A percentile compares a stretch with the other conserved stretches of the same genome.
Evolutionary conservation across 108 stramenopile genomes (phyloP).

Genomic region (Cylindrotheca closterium): DNA sequence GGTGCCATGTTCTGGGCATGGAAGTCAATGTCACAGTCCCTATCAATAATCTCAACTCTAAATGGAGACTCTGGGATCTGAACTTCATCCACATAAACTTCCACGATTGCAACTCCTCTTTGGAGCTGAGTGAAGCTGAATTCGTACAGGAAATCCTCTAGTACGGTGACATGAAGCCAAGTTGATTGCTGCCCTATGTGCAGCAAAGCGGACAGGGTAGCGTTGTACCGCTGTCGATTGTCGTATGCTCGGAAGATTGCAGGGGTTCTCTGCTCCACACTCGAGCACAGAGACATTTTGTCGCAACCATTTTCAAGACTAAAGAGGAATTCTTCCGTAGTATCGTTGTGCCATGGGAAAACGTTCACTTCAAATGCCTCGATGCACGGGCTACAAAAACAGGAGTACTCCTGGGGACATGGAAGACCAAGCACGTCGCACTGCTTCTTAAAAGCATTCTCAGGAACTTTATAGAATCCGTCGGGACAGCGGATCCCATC

Average conservation of each 20-base stretch:
- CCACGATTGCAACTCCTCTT: constrained; percentile 18
- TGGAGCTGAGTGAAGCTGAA: constrained; percentile 11
- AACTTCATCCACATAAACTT: constrained; percentile 23
- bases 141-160: constrained; percentile 9
- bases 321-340: neutral
- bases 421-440: constrained; percentile 12
- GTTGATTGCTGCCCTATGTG: constrained; percentile 1
- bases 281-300: constrained; percentile 27
- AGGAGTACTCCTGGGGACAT: constrained; percentile 11
- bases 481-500: constrained; percentile 32
- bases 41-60: constrained; percentile 17
- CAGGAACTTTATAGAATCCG: constrained; percentile 13
- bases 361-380: constrained; percentile 19
- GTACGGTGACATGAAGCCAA: neutral
- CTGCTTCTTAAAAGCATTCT: constrained; percentile 6
- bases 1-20: neutral
- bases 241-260: constrained; percentile 12
- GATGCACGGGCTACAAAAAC: constrained; percentile 25
- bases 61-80: constrained; percentile 36
- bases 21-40: neutral
- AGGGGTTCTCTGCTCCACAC: constrained; percentile 8
- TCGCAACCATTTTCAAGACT: constrained; percentile 17
- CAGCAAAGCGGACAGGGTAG: neutral
- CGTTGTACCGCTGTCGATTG: constrained; percentile 12
- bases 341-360: neutral